phyloP scores from a whole-genome alignment of 208 protist species.

The Leishmania lainsoni region DNA sequence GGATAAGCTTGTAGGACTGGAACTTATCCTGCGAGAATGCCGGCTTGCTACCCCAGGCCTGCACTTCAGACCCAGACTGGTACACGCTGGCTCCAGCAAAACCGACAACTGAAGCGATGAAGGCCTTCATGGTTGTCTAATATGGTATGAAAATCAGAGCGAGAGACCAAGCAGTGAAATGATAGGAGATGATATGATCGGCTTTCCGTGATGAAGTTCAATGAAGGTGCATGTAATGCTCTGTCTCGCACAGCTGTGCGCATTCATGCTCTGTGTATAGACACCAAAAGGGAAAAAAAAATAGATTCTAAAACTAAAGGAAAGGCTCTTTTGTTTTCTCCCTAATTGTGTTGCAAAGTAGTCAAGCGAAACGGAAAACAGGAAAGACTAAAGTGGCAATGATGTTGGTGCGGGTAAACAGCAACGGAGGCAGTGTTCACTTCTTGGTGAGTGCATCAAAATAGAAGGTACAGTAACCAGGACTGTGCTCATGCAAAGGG shows the following conservation, averaged over 20 bases:
- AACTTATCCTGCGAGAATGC: conserved; percentile 72
- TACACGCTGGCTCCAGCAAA: conserved; percentile 41
- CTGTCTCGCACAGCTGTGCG: not conserved
- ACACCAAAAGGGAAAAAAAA: not conserved
- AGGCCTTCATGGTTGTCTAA: conserved; percentile 45
- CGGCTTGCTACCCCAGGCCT: conserved; percentile 34
- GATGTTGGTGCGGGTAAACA: not conserved
- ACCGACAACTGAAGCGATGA: conserved; percentile 34
- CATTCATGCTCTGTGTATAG: not conserved
- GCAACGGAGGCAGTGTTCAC: not conserved
- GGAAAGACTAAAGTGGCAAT: not conserved
- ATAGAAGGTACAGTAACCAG: not conserved
- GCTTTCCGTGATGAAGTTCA: not conserved
- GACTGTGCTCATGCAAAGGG: not conserved
- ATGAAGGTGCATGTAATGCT: not conserved
- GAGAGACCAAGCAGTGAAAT: not conserved
- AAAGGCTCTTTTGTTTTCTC: not conserved
- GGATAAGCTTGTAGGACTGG: conserved; percentile 59
- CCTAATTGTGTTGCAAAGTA: not conserved
- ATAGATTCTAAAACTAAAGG: not conserved
- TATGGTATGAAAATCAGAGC: not conserved
- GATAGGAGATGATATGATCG: not conserved
- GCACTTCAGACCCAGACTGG: conserved; percentile 22
- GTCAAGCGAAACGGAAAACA: not conserved
- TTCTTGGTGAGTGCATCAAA: not conserved